Percentiles rank a stretch among this genome's conserved stretches.
These are phyloP conservation scores for Albatrellus sp. DNA, from an alignment of 1,284 basidiomycete species.

Conservation along the genomic window DNA sequence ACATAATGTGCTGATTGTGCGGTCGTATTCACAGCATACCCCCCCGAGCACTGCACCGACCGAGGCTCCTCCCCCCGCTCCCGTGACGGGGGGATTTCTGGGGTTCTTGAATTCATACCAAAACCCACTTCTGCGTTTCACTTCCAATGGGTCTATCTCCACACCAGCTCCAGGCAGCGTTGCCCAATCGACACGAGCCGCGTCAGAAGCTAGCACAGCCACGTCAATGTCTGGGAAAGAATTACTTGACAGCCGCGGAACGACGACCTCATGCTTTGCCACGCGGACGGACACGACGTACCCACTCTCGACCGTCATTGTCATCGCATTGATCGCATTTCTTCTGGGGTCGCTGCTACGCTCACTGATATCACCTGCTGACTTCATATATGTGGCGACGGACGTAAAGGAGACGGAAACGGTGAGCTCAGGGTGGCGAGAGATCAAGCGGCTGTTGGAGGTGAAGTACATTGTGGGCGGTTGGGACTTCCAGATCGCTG, in stretches of 20 bases:
- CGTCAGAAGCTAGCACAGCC: background rate
- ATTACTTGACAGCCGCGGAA: background rate
- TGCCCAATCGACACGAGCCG: constrained; percentile 6
- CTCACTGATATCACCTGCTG: constrained; percentile 79
- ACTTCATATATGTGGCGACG: constrained; percentile 75
- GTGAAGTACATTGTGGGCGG: constrained; percentile 66
- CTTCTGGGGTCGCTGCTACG: constrained; percentile 83
- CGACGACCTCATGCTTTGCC: constrained; percentile 5
- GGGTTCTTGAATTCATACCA: constrained; percentile 35
- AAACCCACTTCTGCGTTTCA: constrained; percentile 27
- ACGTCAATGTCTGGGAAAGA: constrained; percentile 6
- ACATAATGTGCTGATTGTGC: background rate
- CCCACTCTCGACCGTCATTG: constrained; percentile 52
- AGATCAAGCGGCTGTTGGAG: constrained; percentile 70
- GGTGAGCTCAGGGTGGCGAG: constrained; percentile 57
- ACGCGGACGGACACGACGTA: constrained; percentile 17
- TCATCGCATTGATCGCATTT: constrained; percentile 81
- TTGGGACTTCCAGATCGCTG: constrained; percentile 73
- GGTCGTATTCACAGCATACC: constrained; percentile 4
- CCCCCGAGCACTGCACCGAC: constrained; percentile 4
- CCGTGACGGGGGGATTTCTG: constrained; percentile 18
- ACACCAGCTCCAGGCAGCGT: constrained; percentile 6
- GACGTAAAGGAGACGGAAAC: constrained; percentile 40
- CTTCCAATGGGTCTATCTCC: constrained; percentile 10
- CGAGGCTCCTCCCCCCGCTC: constrained; percentile 3